A percentile compares a stretch with the other conserved stretches of the same genome.
Conservation (phyloP, 768 basidiomycete species). For the Xerocomellus chrysenteron region DNA sequence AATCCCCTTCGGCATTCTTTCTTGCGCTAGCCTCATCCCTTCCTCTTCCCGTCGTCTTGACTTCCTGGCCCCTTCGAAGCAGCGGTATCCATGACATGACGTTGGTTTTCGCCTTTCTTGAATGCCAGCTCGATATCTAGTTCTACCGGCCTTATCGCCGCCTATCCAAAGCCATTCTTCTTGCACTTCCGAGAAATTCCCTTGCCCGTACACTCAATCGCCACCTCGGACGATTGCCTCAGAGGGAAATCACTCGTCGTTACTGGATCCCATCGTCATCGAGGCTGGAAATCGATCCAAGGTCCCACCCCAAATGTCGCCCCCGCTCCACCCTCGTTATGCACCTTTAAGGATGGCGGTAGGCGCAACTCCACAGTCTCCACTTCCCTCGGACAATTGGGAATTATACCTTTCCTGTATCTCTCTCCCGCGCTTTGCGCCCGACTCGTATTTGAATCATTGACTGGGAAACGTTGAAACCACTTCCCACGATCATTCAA, state of each 20-base stretch:
- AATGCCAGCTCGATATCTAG: not conserved
- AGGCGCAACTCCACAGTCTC: not conserved
- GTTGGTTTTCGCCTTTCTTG: not conserved
- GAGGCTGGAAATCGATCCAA: not conserved
- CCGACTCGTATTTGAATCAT: not conserved
- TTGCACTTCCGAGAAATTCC: not conserved
- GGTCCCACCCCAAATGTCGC: not conserved
- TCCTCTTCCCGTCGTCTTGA: not conserved
- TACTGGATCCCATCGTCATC: not conserved
- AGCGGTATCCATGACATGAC: not conserved
- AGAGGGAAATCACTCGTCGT: not conserved
- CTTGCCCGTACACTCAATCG: not conserved
- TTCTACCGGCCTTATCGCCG: not conserved
- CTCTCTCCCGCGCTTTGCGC: slow-evolving; percentile 3
- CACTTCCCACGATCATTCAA: slow-evolving; percentile 9
- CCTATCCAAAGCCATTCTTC: not conserved
- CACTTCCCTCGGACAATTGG: not conserved
- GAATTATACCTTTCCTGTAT: not conserved
- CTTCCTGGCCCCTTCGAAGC: not conserved
- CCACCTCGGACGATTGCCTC: not conserved
- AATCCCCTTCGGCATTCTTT: not conserved
- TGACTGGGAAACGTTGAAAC: not conserved
- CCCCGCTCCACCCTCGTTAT: not conserved
- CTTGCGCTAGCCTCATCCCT: not conserved
- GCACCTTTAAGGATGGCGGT: not conserved